A percentile compares a stretch with the other conserved stretches of the same genome.
Evolutionary conservation across 257 asterid genomes (phyloP).

Genomic region (Ilex asprella): DNA sequence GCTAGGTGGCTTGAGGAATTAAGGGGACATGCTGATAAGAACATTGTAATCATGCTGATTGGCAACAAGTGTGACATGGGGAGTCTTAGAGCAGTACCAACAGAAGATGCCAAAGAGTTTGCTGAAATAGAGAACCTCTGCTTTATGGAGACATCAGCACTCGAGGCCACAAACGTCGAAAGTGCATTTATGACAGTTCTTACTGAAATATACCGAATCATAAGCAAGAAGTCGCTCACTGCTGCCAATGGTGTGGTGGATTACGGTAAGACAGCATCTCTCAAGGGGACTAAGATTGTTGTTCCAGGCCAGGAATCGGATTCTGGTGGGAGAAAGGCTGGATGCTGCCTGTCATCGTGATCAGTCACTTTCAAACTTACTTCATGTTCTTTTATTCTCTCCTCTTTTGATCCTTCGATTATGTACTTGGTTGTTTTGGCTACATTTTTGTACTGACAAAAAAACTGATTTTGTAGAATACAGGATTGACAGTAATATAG

Average conservation of each 20-base stretch:
- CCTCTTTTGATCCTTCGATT: not conserved
- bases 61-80: constrained; percentile 76
- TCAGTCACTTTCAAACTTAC: no score
- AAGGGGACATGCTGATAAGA: constrained; percentile 75
- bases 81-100: constrained; percentile 69
- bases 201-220: constrained; percentile 51
- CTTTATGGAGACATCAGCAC: constrained; percentile 91
- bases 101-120: constrained; percentile 82
- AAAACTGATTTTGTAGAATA: no score
- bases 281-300: constrained; percentile 59
- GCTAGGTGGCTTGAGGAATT: constrained; percentile 89
- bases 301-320: constrained; percentile 48
- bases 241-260: constrained; percentile 27
- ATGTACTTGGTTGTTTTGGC: constrained; percentile 6
- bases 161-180: constrained; percentile 72
- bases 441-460: not conserved
- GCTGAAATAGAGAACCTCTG: constrained; percentile 78
- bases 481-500: no score
- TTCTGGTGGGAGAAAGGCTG: constrained; percentile 34
- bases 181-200: constrained; percentile 56
- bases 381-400: constrained; percentile 8
- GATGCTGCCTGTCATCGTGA: constrained; percentile 43
- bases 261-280: constrained; percentile 35
- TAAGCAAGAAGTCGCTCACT: constrained; percentile 55
- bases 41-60: constrained; percentile 81